Percentiles rank a stretch among this genome's conserved stretches.
These are phyloP conservation scores for Colletotrichum navitas DNA, from an alignment of 2,329 filamentous ascomycete genomes.

Conservation along the genomic window DNA sequence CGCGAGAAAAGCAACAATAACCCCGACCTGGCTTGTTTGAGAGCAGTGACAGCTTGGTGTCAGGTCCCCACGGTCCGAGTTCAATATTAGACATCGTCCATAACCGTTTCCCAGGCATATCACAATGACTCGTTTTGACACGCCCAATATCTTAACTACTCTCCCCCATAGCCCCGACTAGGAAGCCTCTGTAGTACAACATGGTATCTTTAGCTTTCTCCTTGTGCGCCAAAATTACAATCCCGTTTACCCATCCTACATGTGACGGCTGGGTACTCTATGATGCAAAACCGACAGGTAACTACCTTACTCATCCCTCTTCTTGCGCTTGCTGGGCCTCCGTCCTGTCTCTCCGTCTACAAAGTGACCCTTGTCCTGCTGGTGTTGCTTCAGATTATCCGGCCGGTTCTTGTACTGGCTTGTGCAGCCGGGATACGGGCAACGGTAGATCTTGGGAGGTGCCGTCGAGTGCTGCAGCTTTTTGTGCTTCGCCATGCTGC, in stretches of 20 bases:
- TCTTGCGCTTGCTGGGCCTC: conserved; percentile 63
- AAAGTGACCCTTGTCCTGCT: conserved; percentile 68
- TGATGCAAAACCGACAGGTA: conserved; percentile 24
- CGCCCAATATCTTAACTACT: neutral
- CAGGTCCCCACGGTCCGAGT: too few species aligned
- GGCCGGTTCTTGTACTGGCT: conserved; percentile 68
- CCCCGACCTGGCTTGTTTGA: neutral
- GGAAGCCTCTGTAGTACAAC: neutral
- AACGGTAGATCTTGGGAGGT: conserved; percentile 65
- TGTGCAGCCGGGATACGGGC: conserved; percentile 65
- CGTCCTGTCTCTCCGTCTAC: conserved; percentile 55
- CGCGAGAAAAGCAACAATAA: neutral
- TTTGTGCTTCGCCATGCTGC: conserved; percentile 70
- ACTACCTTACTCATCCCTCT: conserved; percentile 46
- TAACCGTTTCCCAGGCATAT: neutral
- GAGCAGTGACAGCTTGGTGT: neutral
- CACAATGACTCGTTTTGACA: too few species aligned
- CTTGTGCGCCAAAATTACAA: neutral
- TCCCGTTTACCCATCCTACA: conserved; percentile 5
- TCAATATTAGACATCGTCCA: neutral
- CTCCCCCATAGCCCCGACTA: neutral
- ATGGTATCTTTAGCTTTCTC: conserved; percentile 6
- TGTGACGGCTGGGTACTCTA: too few species aligned
- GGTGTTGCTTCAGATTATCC: conserved; percentile 69
- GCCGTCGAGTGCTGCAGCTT: conserved; percentile 64